Conservation (phyloP, 139 green algal genomes). For the Pseudopediastrum boryanum region DNA sequence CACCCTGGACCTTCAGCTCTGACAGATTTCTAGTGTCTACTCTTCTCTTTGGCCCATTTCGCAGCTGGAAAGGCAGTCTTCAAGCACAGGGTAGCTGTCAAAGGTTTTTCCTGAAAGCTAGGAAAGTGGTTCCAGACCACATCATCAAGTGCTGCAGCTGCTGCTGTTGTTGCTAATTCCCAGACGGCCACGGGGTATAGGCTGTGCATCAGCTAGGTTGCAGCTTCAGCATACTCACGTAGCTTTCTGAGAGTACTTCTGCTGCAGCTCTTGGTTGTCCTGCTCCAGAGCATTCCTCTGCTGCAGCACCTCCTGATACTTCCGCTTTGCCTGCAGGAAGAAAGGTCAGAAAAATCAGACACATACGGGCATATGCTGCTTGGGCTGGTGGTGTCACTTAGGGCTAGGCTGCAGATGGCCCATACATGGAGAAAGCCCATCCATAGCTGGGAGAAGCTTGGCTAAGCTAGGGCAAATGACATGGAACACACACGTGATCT, state of each 20-base stretch:
- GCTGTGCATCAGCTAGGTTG: not conserved
- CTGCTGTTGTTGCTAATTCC: not conserved
- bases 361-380: too few relatives aligned
- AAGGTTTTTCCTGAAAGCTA: not conserved
- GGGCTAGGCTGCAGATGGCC: too few relatives aligned
- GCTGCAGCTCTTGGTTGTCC: constrained; percentile 71
- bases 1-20: too few relatives aligned
- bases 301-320: constrained; percentile 66
- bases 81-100: not conserved
- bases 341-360: too few relatives aligned
- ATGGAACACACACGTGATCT: too few relatives aligned
- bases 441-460: too few relatives aligned
- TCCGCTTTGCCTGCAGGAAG: constrained; percentile 66
- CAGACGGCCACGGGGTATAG: not conserved
- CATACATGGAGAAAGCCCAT: too few relatives aligned
- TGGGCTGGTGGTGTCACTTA: too few relatives aligned
- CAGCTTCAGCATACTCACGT: constrained; percentile 48
- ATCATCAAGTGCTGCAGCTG: not conserved
- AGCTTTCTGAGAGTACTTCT: constrained; percentile 79
- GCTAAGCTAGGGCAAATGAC: too few relatives aligned
- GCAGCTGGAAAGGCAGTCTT: not conserved
- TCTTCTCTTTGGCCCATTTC: too few relatives aligned
- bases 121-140: not conserved
- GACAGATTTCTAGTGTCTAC: too few relatives aligned
- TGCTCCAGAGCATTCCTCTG: constrained; percentile 54